Percentiles rank a stretch among this genome's conserved stretches.
Evolutionary conservation across 2,329 filamentous ascomycete species (phyloP).

Genomic region (Cladophialophora yegresii): DNA sequence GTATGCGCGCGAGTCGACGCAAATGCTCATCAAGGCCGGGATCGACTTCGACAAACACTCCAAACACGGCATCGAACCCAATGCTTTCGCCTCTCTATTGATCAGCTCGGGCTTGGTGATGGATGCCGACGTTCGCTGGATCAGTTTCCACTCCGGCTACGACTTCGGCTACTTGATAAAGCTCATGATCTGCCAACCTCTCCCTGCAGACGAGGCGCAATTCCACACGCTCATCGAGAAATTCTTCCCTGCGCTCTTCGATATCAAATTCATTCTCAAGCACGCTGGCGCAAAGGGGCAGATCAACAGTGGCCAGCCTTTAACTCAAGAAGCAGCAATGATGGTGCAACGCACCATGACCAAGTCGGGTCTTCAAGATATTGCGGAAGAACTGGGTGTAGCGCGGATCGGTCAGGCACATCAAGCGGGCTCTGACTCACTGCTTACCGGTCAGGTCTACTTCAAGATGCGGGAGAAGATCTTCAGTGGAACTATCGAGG

Average conservation of each 20-base stretch:
- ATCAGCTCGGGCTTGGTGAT: constrained; percentile 91
- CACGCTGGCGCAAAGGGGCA: constrained; percentile 73
- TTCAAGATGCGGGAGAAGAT: constrained; percentile 89
- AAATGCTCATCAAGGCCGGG: constrained; percentile 85
- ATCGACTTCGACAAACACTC: constrained; percentile 86
- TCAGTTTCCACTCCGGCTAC: constrained; percentile 96
- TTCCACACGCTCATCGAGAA: constrained; percentile 87
- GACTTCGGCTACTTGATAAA: constrained; percentile 98
- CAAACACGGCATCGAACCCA: constrained; percentile 84
- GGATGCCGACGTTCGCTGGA: constrained; percentile 86
- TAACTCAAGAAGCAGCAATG: constrained; percentile 66
- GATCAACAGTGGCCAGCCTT: constrained; percentile 64
- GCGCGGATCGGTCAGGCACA: constrained; percentile 85
- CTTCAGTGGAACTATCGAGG: constrained; percentile 77
- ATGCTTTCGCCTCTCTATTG: constrained; percentile 83
- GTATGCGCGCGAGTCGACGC: constrained; percentile 94
- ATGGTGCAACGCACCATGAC: constrained; percentile 83
- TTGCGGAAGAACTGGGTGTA: constrained; percentile 88
- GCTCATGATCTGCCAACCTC: constrained; percentile 71
- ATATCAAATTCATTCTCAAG: constrained; percentile 97
- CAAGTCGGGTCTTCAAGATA: constrained; percentile 89
- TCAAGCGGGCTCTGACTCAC: constrained; percentile 88
- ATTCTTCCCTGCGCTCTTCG: constrained; percentile 91
- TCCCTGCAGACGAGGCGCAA: constrained; percentile 85
- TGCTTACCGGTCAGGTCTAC: constrained; percentile 91